Evolutionary conservation across 2,329 filamentous ascomycete genomes (phyloP).

Genomic region (Tolypocladium album): DNA sequence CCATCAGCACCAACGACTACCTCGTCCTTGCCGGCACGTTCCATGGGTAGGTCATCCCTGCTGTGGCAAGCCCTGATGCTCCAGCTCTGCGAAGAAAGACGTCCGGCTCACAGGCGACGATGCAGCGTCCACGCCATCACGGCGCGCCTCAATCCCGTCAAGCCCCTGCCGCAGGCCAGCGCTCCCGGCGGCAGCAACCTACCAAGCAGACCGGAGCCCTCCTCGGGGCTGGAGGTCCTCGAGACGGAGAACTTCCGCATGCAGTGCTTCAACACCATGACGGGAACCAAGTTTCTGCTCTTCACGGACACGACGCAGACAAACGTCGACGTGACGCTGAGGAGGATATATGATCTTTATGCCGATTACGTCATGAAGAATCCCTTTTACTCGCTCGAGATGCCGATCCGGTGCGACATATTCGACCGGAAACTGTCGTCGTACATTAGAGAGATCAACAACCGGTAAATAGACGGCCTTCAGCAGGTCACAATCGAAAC

Average conservation of each 20-base stretch:
- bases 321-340: conserved; percentile 75
- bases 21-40: conserved; percentile 95
- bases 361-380: conserved; percentile 99
- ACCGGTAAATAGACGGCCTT: conserved; percentile 27
- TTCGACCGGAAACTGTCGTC: conserved; percentile 80
- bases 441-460: conserved; percentile 67
- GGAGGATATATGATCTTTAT: conserved; percentile 87
- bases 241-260: conserved; percentile 91
- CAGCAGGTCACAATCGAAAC: not conserved
- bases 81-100: not conserved
- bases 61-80: conserved; percentile 1
- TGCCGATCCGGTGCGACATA: conserved; percentile 90
- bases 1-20: conserved; percentile 90
- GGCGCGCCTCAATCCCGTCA: conserved; percentile 48
- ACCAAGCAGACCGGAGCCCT: conserved; percentile 45
- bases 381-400: conserved; percentile 95
- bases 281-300: conserved; percentile 88
- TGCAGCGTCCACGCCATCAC: conserved; percentile 59
- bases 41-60: conserved; percentile 58
- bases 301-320: conserved; percentile 86
- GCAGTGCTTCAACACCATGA: conserved; percentile 91
- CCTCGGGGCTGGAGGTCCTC: conserved; percentile 80
- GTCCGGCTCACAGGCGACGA: conserved; percentile 4
- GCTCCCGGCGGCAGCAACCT: conserved; percentile 25
- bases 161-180: conserved; percentile 20